Base-by-base conservation (phyloP, 1,284 basidiomycete species). In the Xerocomus minutiporus region DNA sequence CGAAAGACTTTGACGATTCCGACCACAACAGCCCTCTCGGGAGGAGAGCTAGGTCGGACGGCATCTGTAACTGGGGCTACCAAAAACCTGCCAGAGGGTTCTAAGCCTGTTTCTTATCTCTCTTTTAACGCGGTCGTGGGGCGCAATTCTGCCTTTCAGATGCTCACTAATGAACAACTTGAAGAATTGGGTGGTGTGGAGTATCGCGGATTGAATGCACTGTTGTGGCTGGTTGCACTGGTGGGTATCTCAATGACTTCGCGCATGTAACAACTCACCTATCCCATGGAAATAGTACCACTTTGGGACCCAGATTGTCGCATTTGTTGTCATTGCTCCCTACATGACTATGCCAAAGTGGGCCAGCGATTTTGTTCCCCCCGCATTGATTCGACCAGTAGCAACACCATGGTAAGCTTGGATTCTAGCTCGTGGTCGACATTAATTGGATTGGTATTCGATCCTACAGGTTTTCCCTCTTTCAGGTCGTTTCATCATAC, bases 141-240 rank as follows among this genome's bases (percentile, higher is more conserved):
- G 0, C 77, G 88, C 49, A 98, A 98, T 68, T 96, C 92, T 23
- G 75, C 80, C n/a, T 97, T 99, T 66, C 81, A 84, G 46, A 75
- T 81, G 39, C 71, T 97, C 49, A 91, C 87, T 0, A 79, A 83
- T 34, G 89, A 93, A 50, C 88, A 98, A 63, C 75, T 92, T 60
- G 90, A 96, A 57, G 93, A 97, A 70, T 75, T 98, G 5, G 94
- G 94, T 8, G 95, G 95, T 6, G 89, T 97, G 13, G 96, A 99
- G 69, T 98, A 93, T 64, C 81, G 93, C n/a, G 93, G 89, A 1
- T 72, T 97, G 51, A 86, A 86, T 54, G 77, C 88, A 4, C 69
- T 96, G 40, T 73, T 92, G 15, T 92, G 88, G 84, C 80, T 93
- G 54, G 81, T 93, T 29, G 75, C 78, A 13, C 67, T 71, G 42